A percentile compares a stretch with the other conserved stretches of the same genome.
Evolutionary conservation across 176 grass and related monocot species (phyloP).

Genomic region (Oryza australiensis): DNA sequence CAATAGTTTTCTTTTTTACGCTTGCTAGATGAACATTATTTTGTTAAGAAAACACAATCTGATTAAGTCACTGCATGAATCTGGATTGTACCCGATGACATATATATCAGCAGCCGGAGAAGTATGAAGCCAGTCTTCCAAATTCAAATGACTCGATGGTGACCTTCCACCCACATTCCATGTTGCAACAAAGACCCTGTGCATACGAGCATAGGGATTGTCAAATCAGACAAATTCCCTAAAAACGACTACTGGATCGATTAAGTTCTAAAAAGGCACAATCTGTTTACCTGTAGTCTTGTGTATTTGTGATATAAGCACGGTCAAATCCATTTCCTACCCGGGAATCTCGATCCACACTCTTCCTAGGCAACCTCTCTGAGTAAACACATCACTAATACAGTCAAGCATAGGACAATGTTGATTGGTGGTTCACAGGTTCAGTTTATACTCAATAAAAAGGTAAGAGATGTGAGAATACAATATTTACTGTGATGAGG

Average conservation of each 20-base stretch:
- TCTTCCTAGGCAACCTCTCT: conserved; percentile 71
- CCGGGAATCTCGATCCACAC: conserved; percentile 45
- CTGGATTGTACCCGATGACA: conserved; percentile 69
- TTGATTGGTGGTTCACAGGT: conserved; percentile 17
- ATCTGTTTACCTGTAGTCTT: conserved; percentile 80
- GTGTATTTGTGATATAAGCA: conserved; percentile 74
- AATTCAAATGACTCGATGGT: conserved; percentile 77
- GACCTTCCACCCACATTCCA: conserved; percentile 99
- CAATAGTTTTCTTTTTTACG: not conserved
- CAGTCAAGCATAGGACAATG: conserved; percentile 4
- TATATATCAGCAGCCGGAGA: conserved; percentile 97
- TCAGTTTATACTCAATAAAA: conserved; percentile 16
- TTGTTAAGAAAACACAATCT: not conserved
- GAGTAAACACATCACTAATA: conserved; percentile 21
- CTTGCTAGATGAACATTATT: not conserved
- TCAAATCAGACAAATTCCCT: conserved; percentile 17
- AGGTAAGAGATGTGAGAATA: conserved; percentile 9
- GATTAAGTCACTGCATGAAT: not conserved
- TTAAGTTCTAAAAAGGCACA: not conserved
- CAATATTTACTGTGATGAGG: conserved; percentile 32
- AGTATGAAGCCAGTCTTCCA: conserved; percentile 93
- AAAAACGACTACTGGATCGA: not conserved
- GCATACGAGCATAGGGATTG: conserved; percentile 4
- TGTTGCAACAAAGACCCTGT: conserved; percentile 79
- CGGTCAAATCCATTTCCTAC: conserved; percentile 53